phyloP scores from a whole-genome alignment of 768 basidiomycete genomes.

The Albatrellus ellisii region DNA sequence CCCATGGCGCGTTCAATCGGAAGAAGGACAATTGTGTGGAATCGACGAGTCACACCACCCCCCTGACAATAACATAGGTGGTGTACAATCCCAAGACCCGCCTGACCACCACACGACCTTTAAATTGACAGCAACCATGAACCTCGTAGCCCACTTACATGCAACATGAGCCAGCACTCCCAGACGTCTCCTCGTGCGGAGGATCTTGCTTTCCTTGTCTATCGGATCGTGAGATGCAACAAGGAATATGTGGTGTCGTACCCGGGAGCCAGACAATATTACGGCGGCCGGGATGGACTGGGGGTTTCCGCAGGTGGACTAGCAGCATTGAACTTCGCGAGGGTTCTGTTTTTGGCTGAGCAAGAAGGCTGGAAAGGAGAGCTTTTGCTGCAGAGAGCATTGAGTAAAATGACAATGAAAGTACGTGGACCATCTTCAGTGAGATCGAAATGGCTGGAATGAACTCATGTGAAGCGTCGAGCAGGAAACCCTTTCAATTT shows the following conservation, averaged over 20 bases:
- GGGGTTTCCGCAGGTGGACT: conserved; percentile 51
- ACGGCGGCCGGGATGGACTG: conserved; percentile 18
- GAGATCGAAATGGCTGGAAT: neutral
- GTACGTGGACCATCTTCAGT: conserved; percentile 16
- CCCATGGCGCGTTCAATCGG: too few species aligned
- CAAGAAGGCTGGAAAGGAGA: conserved; percentile 17
- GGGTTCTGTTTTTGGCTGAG: conserved; percentile 30
- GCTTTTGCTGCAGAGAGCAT: conserved; percentile 22
- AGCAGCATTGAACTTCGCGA: conserved; percentile 51
- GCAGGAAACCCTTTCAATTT: conserved; percentile 46
- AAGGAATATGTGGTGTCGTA: conserved; percentile 27
- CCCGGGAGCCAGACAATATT: conserved; percentile 47
- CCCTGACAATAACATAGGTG: too few species aligned
- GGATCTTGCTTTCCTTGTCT: too few species aligned
- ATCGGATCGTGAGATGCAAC: too few species aligned
- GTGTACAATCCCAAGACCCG: too few species aligned
- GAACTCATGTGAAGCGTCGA: neutral
- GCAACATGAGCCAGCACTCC: too few species aligned
- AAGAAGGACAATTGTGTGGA: too few species aligned
- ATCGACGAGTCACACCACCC: too few species aligned
- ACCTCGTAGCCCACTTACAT: too few species aligned
- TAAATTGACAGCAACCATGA: too few species aligned
- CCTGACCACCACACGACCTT: too few species aligned
- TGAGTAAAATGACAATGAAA: conserved; percentile 22
- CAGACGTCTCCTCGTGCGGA: too few species aligned